These are phyloP conservation scores for Biscutella auriculata DNA, from an alignment of 441 rosid species.

Conservation along the genomic window DNA sequence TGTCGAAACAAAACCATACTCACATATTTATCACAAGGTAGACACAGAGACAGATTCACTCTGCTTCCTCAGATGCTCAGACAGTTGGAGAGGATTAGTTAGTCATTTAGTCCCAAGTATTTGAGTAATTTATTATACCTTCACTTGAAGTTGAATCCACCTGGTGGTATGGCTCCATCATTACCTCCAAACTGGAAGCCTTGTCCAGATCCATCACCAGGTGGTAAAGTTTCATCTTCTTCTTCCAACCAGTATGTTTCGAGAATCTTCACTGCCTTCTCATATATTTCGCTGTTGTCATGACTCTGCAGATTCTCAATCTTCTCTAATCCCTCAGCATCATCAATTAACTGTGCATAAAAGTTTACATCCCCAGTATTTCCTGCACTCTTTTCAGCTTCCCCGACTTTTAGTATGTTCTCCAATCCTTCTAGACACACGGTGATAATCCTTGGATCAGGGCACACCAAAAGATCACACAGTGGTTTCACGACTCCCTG, in stretches of 20 bases:
- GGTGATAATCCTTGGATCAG: slow-evolving; percentile 76
- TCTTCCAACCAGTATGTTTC: slow-evolving; percentile 83
- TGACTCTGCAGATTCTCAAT: slow-evolving; percentile 68
- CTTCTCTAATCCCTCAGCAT: slow-evolving; percentile 69
- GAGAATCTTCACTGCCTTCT: slow-evolving; percentile 70
- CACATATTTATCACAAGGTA: not conserved
- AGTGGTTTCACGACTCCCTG: slow-evolving; percentile 85
- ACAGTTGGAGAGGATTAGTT: not conserved
- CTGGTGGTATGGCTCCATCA: slow-evolving; percentile 53
- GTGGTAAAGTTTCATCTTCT: slow-evolving; percentile 61
- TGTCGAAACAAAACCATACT: slow-evolving; percentile 17
- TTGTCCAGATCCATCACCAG: slow-evolving; percentile 17
- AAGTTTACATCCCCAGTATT: slow-evolving; percentile 41
- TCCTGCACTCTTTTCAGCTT: slow-evolving; percentile 55
- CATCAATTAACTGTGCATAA: slow-evolving; percentile 71
- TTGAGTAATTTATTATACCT: slow-evolving; percentile 27
- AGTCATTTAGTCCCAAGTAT: not conserved
- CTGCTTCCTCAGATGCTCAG: not conserved
- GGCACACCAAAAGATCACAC: slow-evolving; percentile 75
- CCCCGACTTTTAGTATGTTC: slow-evolving; percentile 81
- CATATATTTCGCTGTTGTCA: slow-evolving; percentile 61
- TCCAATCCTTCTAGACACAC: slow-evolving; percentile 84
- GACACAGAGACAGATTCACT: not conserved
- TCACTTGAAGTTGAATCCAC: slow-evolving; percentile 79
- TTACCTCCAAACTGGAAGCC: slow-evolving; percentile 43